Evolutionary conservation across 2,329 filamentous ascomycete genomes (phyloP).

Genomic region (Madurella fahalii): DNA sequence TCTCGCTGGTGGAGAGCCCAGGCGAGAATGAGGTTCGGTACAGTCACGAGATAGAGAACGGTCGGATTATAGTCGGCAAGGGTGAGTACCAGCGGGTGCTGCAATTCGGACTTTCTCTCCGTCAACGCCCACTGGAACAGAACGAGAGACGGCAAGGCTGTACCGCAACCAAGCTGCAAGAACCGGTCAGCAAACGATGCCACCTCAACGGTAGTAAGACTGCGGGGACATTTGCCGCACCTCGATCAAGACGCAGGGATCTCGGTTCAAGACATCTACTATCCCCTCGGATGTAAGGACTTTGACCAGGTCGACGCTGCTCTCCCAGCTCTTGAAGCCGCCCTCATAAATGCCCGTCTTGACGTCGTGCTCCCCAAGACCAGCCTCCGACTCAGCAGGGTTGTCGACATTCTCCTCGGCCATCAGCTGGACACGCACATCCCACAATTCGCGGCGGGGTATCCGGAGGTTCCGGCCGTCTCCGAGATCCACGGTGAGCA

Average conservation of each 20-base stretch:
- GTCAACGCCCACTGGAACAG: constrained; percentile 59
- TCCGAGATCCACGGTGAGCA: constrained; percentile 58
- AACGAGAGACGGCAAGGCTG: constrained; percentile 67
- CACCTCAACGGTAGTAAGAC: not conserved
- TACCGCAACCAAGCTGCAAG: constrained; percentile 69
- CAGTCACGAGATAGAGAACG: constrained; percentile 71
- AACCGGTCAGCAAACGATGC: constrained; percentile 25
- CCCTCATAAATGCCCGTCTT: constrained; percentile 81
- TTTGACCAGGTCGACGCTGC: constrained; percentile 73
- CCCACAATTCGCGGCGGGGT: constrained; percentile 74
- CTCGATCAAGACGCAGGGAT: constrained; percentile 48
- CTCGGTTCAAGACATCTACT: constrained; percentile 31
- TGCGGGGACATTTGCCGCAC: constrained; percentile 35
- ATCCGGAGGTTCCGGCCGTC: constrained; percentile 50
- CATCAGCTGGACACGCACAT: constrained; percentile 77
- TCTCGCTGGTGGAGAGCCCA: constrained; percentile 53
- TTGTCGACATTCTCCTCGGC: constrained; percentile 53
- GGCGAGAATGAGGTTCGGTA: constrained; percentile 71
- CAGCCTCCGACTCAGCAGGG: constrained; percentile 39
- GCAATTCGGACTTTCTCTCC: constrained; percentile 25
- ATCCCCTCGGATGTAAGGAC: constrained; percentile 48
- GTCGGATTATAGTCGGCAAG: constrained; percentile 77
- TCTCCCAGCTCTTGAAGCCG: constrained; percentile 88
- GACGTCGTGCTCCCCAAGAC: constrained; percentile 67
- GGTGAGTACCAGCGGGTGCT: constrained; percentile 51